phyloP scores from a whole-genome alignment of 371 early-diverging fungal genomes.

The Apophysomyces elegans region DNA sequence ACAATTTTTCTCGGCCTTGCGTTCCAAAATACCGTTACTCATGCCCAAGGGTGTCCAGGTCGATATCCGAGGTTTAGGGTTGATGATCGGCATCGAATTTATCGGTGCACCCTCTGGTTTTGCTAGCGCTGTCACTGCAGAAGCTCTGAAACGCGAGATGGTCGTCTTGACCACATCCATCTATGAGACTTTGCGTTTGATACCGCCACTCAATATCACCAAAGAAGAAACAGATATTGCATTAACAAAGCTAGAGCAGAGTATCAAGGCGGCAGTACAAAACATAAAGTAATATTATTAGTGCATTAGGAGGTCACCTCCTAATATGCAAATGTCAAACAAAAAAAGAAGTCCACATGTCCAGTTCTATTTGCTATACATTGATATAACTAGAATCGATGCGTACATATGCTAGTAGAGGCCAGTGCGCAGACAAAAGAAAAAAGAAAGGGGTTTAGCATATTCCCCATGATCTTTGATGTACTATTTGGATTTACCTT shows the following conservation, averaged over 20 bases:
- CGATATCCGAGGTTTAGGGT: constrained; percentile 46
- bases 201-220: constrained; percentile 40
- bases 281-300: constrained; percentile 7
- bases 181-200: constrained; percentile 39
- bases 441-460: no score
- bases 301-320: no score
- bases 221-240: constrained; percentile 32
- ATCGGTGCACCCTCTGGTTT: constrained; percentile 26
- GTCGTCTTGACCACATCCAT: constrained; percentile 37
- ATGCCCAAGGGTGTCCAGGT: constrained; percentile 21
- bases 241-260: constrained; percentile 18
- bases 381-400: no score
- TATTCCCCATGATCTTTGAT: no score
- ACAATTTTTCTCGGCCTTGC: constrained; percentile 43
- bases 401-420: no score
- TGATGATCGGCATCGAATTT: constrained; percentile 53
- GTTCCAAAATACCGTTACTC: constrained; percentile 21
- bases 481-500: no score
- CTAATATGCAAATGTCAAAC: no score
- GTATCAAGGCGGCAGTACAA: constrained; percentile 11
- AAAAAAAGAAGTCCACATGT: no score
- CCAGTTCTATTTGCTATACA: no score
- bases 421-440: no score
- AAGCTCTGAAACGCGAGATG: constrained; percentile 25
- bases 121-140: constrained; percentile 19